A percentile compares a stretch with the other conserved stretches of the same genome.
phyloP scores from a whole-genome alignment of 75 land plant genomes.

The Picea glauca region DNA sequence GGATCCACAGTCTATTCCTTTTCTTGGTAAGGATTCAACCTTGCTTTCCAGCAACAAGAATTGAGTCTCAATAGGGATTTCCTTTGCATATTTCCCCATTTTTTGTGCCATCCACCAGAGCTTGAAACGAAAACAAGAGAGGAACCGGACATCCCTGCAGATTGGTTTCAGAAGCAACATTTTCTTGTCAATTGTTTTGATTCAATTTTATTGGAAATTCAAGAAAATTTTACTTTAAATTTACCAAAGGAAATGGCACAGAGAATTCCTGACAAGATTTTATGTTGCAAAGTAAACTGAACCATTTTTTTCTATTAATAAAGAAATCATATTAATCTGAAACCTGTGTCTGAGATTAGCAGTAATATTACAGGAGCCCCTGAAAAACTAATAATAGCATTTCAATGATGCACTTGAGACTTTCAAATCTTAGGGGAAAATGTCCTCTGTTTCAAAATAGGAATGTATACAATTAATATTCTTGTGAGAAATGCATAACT shows the following conservation, averaged over 20 bases:
- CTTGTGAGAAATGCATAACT: background rate
- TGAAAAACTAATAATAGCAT: background rate
- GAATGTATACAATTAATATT: background rate
- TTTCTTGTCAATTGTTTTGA: background rate
- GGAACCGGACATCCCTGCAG: constrained; percentile 57
- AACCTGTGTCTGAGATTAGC: background rate
- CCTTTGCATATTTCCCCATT: constrained; percentile 64
- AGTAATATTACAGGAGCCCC: background rate
- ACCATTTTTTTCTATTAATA: background rate
- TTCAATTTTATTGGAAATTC: background rate
- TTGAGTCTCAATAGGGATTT: constrained; percentile 82
- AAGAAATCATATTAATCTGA: background rate
- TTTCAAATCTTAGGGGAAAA: background rate
- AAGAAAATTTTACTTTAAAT: too few species aligned
- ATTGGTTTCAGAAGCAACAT: background rate
- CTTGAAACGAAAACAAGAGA: constrained; percentile 85
- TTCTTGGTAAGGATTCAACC: constrained; percentile 21
- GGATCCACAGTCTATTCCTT: constrained; percentile 13
- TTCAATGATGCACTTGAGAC: background rate
- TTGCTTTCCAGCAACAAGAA: constrained; percentile 62
- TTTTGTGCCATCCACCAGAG: constrained; percentile 97
- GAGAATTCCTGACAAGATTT: background rate
- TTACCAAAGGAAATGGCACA: background rate
- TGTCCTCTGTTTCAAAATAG: background rate
- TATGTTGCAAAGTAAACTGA: background rate